Conservation (phyloP, 73 alveolate species). For the Tetrahymena thermophila region DNA sequence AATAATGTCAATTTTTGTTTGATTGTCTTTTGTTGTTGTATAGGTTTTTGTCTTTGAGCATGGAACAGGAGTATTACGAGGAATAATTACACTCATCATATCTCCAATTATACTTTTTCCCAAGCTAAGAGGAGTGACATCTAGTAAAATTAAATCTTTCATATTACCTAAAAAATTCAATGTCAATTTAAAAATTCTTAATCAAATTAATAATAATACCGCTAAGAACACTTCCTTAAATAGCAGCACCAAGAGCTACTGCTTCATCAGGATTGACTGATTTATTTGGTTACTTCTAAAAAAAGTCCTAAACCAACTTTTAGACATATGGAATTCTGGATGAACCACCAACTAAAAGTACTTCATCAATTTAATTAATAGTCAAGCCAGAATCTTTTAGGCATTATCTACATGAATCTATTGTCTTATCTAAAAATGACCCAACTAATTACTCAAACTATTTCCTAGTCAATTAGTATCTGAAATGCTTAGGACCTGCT, state of each 20-base stretch:
- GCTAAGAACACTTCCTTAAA: conserved; percentile 63
- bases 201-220: neutral
- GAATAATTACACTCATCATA: conserved; percentile 13
- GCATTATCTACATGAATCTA: conserved; percentile 8
- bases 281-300: conserved; percentile 21
- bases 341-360: conserved; percentile 16
- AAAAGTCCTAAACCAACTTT: conserved; percentile 1
- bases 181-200: neutral
- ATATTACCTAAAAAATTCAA: neutral
- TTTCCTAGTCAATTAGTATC: neutral
- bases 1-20: neutral
- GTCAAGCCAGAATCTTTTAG: conserved; percentile 1
- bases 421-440: neutral
- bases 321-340: conserved; percentile 7
- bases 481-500: neutral
- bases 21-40: neutral
- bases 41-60: neutral
- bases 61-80: neutral
- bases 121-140: conserved; percentile 6
- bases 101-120: neutral
- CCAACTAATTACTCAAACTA: neutral
- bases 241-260: conserved; percentile 85
- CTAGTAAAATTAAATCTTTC: neutral
- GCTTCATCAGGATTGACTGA: conserved; percentile 54
- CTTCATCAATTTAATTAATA: neutral